A percentile compares a stretch with the other conserved stretches of the same genome.
Evolutionary conservation across 306 rosid genomes (phyloP).

Genomic region (Pterocarpus santalinus): DNA sequence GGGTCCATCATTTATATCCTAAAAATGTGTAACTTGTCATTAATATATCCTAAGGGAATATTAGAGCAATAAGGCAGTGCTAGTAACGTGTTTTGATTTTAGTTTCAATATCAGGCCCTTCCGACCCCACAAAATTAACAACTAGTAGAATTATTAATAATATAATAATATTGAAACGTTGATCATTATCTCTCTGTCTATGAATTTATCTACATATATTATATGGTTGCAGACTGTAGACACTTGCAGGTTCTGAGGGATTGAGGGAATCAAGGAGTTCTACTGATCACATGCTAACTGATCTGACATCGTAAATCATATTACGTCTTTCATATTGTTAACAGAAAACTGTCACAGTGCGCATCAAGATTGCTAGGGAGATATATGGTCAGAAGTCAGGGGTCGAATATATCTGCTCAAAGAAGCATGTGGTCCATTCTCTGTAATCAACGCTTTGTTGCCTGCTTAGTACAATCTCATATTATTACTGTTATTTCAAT

Average conservation of each 20-base stretch:
- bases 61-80: not conserved
- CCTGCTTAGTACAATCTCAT: not conserved
- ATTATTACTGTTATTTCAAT: not conserved
- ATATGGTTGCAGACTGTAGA: not conserved
- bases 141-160: not conserved
- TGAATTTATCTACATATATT: not conserved
- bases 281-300: conserved; percentile 49
- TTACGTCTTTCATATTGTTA: conserved; percentile 25
- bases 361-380: conserved; percentile 2
- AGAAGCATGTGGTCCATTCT: conserved; percentile 42
- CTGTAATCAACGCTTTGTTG: conserved; percentile 31
- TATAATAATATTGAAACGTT: conserved; percentile 5
- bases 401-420: conserved; percentile 40
- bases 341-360: conserved; percentile 49
- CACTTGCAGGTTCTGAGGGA: conserved; percentile 6
- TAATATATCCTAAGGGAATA: not conserved
- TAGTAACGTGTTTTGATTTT: not conserved
- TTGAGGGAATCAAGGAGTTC: conserved; percentile 38
- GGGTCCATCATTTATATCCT: conserved; percentile 24
- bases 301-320: conserved; percentile 43
- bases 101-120: not conserved
- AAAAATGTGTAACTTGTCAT: not conserved
- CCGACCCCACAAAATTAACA: not conserved
- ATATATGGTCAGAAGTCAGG: conserved; percentile 28
- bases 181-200: conserved; percentile 9